phyloP scores from a whole-genome alignment of 371 early-diverging fungal genomes.

The Lichtheimia hyalospora region DNA sequence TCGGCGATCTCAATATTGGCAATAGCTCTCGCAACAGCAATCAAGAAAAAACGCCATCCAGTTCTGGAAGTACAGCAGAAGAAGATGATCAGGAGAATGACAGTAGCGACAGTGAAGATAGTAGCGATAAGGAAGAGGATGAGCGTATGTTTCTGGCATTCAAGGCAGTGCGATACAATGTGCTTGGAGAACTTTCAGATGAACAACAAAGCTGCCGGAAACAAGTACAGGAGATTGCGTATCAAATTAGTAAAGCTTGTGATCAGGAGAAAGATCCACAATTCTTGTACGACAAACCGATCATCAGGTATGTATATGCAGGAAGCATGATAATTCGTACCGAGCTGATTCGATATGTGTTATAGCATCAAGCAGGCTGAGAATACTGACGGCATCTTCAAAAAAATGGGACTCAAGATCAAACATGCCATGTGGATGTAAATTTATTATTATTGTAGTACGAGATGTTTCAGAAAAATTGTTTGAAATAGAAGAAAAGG shows the following conservation, averaged over 20 bases:
- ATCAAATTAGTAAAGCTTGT: conserved; percentile 23
- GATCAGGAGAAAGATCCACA: conserved; percentile 17
- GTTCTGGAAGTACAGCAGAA: neutral
- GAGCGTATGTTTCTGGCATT: conserved; percentile 23
- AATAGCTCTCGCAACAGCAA: neutral
- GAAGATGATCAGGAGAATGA: neutral
- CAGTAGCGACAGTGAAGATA: conserved; percentile 8
- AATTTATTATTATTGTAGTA: neutral
- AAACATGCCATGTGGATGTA: conserved; percentile 46
- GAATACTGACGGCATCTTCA: conserved; percentile 41
- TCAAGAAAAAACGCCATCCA: conserved; percentile 2
- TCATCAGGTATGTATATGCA: conserved; percentile 27
- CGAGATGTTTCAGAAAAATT: neutral
- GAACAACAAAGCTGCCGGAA: conserved; percentile 34
- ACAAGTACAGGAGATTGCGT: conserved; percentile 35
- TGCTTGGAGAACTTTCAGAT: conserved; percentile 37
- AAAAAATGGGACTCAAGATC: conserved; percentile 44
- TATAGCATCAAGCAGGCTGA: conserved; percentile 41
- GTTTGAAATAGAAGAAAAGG: neutral
- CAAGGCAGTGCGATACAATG: conserved; percentile 45
- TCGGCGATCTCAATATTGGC: conserved; percentile 20
- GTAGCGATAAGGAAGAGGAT: neutral
- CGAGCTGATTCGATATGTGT: neutral
- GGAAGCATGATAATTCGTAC: neutral
- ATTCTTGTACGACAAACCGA: conserved; percentile 33